phyloP scores from a whole-genome alignment of 495 filamentous ascomycete genomes.

The Chlorociboria aeruginascens region DNA sequence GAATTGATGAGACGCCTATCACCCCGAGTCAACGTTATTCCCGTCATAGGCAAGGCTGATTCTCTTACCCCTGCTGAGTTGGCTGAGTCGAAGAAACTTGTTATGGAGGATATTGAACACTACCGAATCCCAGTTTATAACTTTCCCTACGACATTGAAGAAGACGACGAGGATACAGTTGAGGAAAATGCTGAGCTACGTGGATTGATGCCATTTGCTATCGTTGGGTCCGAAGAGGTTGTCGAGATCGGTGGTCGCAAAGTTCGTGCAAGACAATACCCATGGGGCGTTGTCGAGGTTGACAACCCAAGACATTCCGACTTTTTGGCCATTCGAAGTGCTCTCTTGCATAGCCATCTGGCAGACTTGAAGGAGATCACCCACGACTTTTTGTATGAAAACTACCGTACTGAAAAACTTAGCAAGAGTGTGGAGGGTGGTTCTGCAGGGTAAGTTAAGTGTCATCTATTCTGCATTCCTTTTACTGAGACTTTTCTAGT shows the following conservation, averaged over 20 bases:
- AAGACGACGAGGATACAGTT: slow-evolving; percentile 98
- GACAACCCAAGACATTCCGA: slow-evolving; percentile 98
- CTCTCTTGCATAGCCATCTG: slow-evolving; percentile 91
- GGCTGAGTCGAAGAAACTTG: slow-evolving; percentile 96
- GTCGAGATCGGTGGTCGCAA: slow-evolving; percentile 87
- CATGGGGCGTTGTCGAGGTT: slow-evolving; percentile 97
- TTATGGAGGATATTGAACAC: slow-evolving; percentile 99
- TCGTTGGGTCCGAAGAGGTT: slow-evolving; percentile 91
- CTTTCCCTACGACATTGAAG: slow-evolving; percentile 99
- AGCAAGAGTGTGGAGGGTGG: slow-evolving; percentile 97
- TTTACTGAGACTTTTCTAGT: slow-evolving; percentile 20
- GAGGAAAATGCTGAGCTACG: slow-evolving; percentile 97
- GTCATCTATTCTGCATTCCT: background rate
- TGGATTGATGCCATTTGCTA: slow-evolving; percentile 96
- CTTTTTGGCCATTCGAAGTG: slow-evolving; percentile 93
- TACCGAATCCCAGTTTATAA: slow-evolving; percentile 99
- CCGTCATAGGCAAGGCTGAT: slow-evolving; percentile 96
- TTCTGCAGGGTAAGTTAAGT: slow-evolving; percentile 61
- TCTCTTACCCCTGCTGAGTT: slow-evolving; percentile 93
- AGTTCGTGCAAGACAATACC: slow-evolving; percentile 91
- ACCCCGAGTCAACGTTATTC: slow-evolving; percentile 96
- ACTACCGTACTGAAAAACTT: slow-evolving; percentile 99
- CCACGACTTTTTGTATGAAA: slow-evolving; percentile 98
- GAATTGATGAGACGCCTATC: slow-evolving; percentile 99
- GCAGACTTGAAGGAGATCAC: slow-evolving; percentile 99